A percentile compares a stretch with the other conserved stretches of the same genome.
These are phyloP conservation scores for Blastobotrys mokoenaii DNA, from an alignment of 805 yeast genomes.

Conservation along the genomic window DNA sequence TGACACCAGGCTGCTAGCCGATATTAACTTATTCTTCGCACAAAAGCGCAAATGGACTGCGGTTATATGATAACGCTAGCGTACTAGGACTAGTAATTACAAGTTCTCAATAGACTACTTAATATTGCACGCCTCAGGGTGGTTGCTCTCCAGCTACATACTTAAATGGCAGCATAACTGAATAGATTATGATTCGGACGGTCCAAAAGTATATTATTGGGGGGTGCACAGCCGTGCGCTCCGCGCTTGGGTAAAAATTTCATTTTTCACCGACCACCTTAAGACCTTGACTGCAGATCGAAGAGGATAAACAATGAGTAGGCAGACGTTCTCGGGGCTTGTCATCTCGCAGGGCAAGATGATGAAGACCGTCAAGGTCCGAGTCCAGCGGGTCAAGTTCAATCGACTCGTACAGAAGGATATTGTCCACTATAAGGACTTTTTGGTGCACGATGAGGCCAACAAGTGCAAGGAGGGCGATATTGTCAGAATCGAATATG, in stretches of 20 bases:
- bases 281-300: background rate
- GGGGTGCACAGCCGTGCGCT: background rate
- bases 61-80: no score
- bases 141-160: no score
- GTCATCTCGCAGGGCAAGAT: constrained; percentile 94
- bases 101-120: no score
- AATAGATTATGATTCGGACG: no score
- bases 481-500: constrained; percentile 77
- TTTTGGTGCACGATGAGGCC: constrained; percentile 88
- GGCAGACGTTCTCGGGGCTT: constrained; percentile 84
- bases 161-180: no score
- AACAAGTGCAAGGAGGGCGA: constrained; percentile 91
- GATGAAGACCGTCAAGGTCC: constrained; percentile 90
- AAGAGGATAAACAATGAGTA: constrained; percentile 49
- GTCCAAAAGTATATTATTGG: no score
- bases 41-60: no score
- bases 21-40: no score
- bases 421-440: constrained; percentile 69
- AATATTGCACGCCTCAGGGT: no score
- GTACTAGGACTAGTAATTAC: no score
- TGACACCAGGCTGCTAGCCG: no score
- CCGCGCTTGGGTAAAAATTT: constrained; percentile 1
- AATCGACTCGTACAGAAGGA: constrained; percentile 47
- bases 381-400: constrained; percentile 70
- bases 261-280: background rate